Evolutionary conservation across 768 basidiomycete species (phyloP), one percentile per base, ranked within the genome.

Genomic region (Pulveroboletus sp.): DNA sequence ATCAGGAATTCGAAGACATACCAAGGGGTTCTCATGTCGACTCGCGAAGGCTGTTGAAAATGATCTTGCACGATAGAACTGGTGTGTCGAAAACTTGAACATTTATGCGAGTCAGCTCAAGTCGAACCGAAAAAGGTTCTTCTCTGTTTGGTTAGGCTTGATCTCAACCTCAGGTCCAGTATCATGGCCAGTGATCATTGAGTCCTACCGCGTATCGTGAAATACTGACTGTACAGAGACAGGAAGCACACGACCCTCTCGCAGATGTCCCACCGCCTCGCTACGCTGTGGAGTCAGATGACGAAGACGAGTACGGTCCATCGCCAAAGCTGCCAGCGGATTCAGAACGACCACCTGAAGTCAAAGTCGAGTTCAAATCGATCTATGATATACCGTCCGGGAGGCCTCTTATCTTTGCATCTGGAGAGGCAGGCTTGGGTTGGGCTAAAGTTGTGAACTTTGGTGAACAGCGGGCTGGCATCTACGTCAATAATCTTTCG

Each of bases 281-380:
- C 46, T 73, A 85, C 51, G 77, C 77, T 32, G 66, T 84, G 41
- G 84, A 85, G 57, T 84, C 82, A 5, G 84, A 85, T 51, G 82
- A 84, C n/a, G 82, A 82, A 50, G 83, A 85, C 43, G 81, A 84
- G 56, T 71, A 72, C 51, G 76, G 77, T 45, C 77, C 78, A 13
- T 61, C 74, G 3, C 56, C 62, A 4, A 21, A 0, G 12, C 23
- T 39, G 2, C 27, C 48, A 21, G 36, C 40, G n/a, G 19, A 14
- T 17, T 37, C 55, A 43, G 49, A 57, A 50, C 54, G 38, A 12
- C 53, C 21, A 19, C 50, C 35, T 37, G 54, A 59, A 41, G 45
- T 52, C 53, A 39, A 70, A 29, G 56, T 80, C 55, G 67, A 72
- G 51, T 60, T 81, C 47, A 51, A 68, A 9, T 75, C 75, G 3